Percentiles rank a stretch among this genome's conserved stretches.
Evolutionary conservation across 2,329 filamentous ascomycete species (phyloP).

Genomic region (Rhynchosporium secalis): DNA sequence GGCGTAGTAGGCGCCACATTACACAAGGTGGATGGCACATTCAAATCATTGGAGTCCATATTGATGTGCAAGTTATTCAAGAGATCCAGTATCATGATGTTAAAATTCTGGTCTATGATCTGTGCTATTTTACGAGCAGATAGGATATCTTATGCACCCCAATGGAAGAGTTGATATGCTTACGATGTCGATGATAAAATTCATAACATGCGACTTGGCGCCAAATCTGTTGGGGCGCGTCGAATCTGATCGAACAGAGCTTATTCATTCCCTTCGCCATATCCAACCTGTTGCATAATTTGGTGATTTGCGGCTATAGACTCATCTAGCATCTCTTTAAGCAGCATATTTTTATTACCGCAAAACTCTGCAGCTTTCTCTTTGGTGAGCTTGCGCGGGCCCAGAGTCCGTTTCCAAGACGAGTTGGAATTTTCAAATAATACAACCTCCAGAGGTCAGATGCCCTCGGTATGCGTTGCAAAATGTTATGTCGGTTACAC

Average conservation of each 20-base stretch:
- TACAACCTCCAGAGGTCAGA: no score
- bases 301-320: slow-evolving; percentile 10
- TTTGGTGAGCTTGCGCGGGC: no score
- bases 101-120: not conserved
- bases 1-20: slow-evolving; percentile 25
- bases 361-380: no score
- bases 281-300: slow-evolving; percentile 18
- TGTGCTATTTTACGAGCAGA: slow-evolving; percentile 9
- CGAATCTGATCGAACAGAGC: slow-evolving; percentile 1
- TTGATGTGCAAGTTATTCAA: slow-evolving; percentile 28
- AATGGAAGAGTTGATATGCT: slow-evolving; percentile 25
- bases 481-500: no score
- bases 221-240: not conserved
- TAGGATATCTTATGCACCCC: slow-evolving; percentile 4
- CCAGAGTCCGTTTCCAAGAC: no score
- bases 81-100: slow-evolving; percentile 5
- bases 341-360: no score
- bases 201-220: slow-evolving; percentile 17
- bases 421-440: no score
- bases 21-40: slow-evolving; percentile 20
- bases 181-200: slow-evolving; percentile 25
- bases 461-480: no score
- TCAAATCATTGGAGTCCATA: slow-evolving; percentile 22
- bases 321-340: slow-evolving; percentile 14
- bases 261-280: not conserved